A percentile compares a stretch with the other conserved stretches of the same genome.
Evolutionary conservation across 768 basidiomycete genomes (phyloP).

Genomic region (Collybiopsis confluens): DNA sequence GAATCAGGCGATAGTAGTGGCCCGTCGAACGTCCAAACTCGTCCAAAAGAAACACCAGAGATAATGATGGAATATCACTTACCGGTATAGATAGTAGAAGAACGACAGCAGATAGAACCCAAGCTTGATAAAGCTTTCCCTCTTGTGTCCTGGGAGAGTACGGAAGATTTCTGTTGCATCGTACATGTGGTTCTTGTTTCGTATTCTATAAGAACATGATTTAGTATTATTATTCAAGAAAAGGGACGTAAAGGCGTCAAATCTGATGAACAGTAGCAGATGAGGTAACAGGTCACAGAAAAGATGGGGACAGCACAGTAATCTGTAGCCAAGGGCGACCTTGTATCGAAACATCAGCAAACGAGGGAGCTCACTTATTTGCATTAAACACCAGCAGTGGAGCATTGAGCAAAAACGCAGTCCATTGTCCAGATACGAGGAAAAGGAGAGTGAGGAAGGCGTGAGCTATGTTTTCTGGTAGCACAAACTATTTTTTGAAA

Average conservation of each 20-base stretch:
- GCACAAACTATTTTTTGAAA: constrained; percentile 68
- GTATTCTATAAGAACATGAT: constrained; percentile 53
- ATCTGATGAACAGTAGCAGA: neutral
- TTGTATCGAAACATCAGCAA: neutral
- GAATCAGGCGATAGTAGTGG: too few relatives aligned
- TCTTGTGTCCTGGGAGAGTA: constrained; percentile 90
- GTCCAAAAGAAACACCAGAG: neutral
- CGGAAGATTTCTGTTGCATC: constrained; percentile 99
- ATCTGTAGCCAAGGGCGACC: neutral
- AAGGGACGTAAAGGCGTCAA: neutral
- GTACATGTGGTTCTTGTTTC: constrained; percentile 94
- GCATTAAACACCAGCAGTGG: constrained; percentile 88
- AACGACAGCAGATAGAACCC: constrained; percentile 90
- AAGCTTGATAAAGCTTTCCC: constrained; percentile 92
- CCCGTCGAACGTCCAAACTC: too few relatives aligned
- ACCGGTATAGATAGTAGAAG: constrained; percentile 92
- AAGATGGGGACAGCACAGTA: too few relatives aligned
- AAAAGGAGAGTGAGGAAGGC: constrained; percentile 88
- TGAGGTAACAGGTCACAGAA: neutral
- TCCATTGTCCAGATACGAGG: constrained; percentile 95
- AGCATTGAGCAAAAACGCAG: constrained; percentile 84
- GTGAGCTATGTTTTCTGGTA: constrained; percentile 95
- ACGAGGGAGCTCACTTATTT: constrained; percentile 71
- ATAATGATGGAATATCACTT: constrained; percentile 25
- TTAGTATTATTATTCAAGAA: too few relatives aligned